Evolutionary conservation across 768 basidiomycete genomes (phyloP), one percentile per base, ranked within the genome.

Genomic region (Russula lepida): DNA sequence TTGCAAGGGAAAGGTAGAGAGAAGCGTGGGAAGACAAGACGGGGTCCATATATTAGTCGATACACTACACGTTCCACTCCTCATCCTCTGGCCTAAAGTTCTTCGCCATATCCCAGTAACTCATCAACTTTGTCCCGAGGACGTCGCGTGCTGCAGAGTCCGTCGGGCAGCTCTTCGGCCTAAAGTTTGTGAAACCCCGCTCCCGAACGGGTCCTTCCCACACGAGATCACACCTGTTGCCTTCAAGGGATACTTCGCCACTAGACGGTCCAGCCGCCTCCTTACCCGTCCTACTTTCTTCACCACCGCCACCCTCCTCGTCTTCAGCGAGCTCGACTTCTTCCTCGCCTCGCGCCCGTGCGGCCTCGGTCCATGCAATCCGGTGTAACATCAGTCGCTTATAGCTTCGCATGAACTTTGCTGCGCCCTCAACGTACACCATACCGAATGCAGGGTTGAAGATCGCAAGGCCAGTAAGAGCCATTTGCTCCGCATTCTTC

Each of bases 71-170:
- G 27, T 53, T 53, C 67, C 84, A 65, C 60, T 90, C 87, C 66
- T 90, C 88, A 56, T 92, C 90, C 71, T 89, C 86, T 5, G 84
- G 80, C 71, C 83, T 89, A 83, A 86, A 92, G 68, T 89, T 88
- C 83, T 94, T 97, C 30, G 92, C 85, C 73, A 90, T 82, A 72
- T 98, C 95, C 95, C 95, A 98, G 71, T 93, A 89, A 0, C 92
- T 90, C 51, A 86, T 85, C 73, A 93, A 71, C 78, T 85, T 92
- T 60, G 83, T 80, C 1, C 95, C 95, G 28, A 98, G 78, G 53
- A 83, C 78, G 66, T 97, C 95, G 74, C 89, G 90, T 13, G 92
- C 95, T 39, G 85, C 79, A 25, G 80, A 74, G 71, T 99, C 97
- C 0, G 89, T 90, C 32, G 89, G 89, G 67, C 89, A 91, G 56